Evolutionary conservation across 306 rosid genomes (phyloP).

Genomic region (Cucurbita argyrosperma): DNA sequence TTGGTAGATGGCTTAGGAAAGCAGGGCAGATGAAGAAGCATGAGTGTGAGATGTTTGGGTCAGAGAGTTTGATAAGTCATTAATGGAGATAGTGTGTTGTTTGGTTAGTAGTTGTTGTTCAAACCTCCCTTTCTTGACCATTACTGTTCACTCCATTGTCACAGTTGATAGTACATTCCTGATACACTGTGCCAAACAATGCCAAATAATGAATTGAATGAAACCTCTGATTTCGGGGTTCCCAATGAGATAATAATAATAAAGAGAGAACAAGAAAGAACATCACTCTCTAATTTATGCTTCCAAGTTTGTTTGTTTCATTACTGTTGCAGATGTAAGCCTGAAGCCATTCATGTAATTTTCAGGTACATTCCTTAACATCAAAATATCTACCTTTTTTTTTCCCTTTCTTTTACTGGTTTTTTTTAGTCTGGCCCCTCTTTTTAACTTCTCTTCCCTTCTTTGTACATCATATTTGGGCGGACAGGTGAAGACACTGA

Average conservation of each 20-base stretch:
- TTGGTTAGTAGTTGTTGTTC: conserved; percentile 8
- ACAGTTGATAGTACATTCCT: conserved; percentile 36
- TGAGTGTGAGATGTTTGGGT: not conserved
- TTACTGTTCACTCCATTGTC: conserved; percentile 15
- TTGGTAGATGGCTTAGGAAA: not conserved
- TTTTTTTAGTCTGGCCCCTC: not conserved
- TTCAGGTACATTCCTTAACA: not conserved
- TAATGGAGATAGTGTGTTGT: conserved; percentile 5
- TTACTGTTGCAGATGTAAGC: conserved; percentile 7
- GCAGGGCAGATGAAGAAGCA: not conserved
- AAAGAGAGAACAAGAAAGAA: not conserved
- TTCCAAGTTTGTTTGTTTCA: conserved; percentile 1
- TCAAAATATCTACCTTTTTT: not conserved
- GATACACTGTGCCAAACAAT: conserved; percentile 26
- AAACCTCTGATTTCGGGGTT: conserved; percentile 41
- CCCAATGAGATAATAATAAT: conserved; percentile 11
- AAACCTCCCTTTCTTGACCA: conserved; percentile 23
- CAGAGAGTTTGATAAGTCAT: not conserved
- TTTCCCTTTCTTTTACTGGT: not conserved
- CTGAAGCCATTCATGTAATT: not conserved
- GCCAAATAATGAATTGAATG: conserved; percentile 26
- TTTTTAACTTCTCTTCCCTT: too few relatives aligned
- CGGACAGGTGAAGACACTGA: too few relatives aligned
- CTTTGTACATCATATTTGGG: too few relatives aligned
- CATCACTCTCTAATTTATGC: not conserved